A percentile compares a stretch with the other conserved stretches of the same genome.
Conservation (phyloP, 306 rosid species). For the Hippophae gyantsensis region DNA sequence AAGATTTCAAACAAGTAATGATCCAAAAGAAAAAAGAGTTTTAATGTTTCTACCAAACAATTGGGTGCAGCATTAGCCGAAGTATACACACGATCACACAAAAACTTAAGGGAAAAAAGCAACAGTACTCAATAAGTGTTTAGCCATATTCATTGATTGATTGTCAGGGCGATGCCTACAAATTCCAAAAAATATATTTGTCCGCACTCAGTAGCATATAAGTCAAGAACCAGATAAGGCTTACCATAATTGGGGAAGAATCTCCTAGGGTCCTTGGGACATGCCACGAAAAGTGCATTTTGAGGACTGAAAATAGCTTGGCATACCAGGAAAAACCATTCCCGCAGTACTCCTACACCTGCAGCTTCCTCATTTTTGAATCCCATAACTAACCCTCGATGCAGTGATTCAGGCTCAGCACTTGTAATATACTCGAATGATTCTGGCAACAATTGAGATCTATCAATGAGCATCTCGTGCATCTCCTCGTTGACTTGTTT, state of each 20-base stretch:
- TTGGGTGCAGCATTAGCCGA: background rate
- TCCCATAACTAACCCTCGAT: slow-evolving; percentile 47
- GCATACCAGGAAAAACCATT: slow-evolving; percentile 80
- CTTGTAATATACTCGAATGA: slow-evolving; percentile 52
- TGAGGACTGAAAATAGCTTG: slow-evolving; percentile 59
- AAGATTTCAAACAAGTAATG: background rate
- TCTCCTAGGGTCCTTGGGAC: slow-evolving; percentile 72
- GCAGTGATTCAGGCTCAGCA: slow-evolving; percentile 42
- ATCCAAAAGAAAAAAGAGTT: no score
- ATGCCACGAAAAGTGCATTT: slow-evolving; percentile 60
- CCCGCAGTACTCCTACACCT: slow-evolving; percentile 80
- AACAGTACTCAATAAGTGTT: no score
- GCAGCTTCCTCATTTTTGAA: slow-evolving; percentile 83
- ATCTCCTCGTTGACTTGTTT: slow-evolving; percentile 49
- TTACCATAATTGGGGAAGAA: slow-evolving; percentile 80
- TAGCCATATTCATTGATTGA: background rate
- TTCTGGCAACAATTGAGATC: slow-evolving; percentile 60
- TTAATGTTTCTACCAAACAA: background rate
- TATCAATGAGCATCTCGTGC: slow-evolving; percentile 78
- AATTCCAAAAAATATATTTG: background rate
- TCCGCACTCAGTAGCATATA: slow-evolving; percentile 2
- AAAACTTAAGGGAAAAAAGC: background rate
- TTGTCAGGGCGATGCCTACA: background rate
- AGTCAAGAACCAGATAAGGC: slow-evolving; percentile 12
- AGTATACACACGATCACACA: background rate